Evolutionary conservation across 139 green algal genomes (phyloP).

Genomic region (Chloropicon primus): DNA sequence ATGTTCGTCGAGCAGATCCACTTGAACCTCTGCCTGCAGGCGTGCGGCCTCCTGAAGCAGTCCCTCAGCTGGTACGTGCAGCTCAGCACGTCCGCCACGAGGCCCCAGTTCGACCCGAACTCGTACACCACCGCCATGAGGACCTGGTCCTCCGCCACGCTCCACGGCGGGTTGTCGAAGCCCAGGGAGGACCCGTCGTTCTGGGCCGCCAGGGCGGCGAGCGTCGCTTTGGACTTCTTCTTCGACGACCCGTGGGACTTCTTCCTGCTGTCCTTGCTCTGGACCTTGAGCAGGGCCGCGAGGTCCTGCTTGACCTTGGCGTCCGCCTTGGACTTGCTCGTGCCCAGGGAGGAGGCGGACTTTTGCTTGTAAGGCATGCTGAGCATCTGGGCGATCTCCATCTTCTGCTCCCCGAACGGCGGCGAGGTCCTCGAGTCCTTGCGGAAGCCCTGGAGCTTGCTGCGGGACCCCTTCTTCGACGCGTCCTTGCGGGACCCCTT

Average conservation of each 20-base stretch:
- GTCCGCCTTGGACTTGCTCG: not conserved
- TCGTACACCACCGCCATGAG: slow-evolving; percentile 51
- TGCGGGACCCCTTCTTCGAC: not conserved
- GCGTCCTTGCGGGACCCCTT: not conserved
- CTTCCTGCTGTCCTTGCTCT: not conserved
- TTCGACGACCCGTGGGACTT: not conserved
- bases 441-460: not conserved
- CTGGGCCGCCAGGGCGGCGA: too few relatives aligned
- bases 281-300: not conserved
- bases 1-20: not conserved
- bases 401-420: not conserved
- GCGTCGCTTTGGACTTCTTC: not conserved
- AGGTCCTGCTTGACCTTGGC: not conserved
- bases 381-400: not conserved
- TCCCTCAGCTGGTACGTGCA: not conserved
- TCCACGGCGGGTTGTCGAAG: slow-evolving; percentile 4
- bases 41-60: not conserved
- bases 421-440: not conserved
- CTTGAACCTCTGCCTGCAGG: not conserved
- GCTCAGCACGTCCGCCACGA: slow-evolving; percentile 44
- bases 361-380: too few relatives aligned
- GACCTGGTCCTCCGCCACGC: slow-evolving; percentile 35
- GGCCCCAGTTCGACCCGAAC: slow-evolving; percentile 55
- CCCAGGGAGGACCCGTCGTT: not conserved
- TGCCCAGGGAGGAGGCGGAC: too few relatives aligned